Conservation (phyloP, 495 filamentous ascomycete genomes). For the Aspergillus saccharolyticus region DNA sequence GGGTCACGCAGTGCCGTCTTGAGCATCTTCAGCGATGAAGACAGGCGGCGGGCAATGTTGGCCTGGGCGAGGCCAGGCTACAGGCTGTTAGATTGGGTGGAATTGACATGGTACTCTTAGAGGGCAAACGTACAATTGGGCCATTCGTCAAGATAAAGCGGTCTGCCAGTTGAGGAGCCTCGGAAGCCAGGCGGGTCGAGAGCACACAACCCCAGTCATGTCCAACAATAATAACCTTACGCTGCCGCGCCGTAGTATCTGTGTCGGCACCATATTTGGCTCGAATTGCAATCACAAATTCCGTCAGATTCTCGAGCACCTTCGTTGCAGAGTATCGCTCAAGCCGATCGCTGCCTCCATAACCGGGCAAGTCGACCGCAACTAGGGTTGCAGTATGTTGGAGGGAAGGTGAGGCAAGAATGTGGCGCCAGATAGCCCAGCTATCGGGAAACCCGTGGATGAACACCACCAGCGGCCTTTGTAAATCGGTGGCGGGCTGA, state of each 20-base stretch:
- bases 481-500: conserved; percentile 7
- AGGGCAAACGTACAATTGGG: conserved; percentile 38
- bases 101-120: neutral
- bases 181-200: conserved; percentile 47
- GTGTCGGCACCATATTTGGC: conserved; percentile 40
- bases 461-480: conserved; percentile 45
- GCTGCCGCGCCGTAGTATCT: conserved; percentile 21
- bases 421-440: conserved; percentile 47
- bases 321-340: conserved; percentile 41
- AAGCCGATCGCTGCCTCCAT: conserved; percentile 48
- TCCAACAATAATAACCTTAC: conserved; percentile 42
- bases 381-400: conserved; percentile 36
- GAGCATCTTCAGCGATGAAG: conserved; percentile 43
- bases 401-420: conserved; percentile 30
- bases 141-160: conserved; percentile 48
- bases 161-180: conserved; percentile 49
- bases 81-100: conserved; percentile 7
- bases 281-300: conserved; percentile 45
- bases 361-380: conserved; percentile 52
- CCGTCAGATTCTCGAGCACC: conserved; percentile 47
- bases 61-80: conserved; percentile 29
- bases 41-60: conserved; percentile 30
- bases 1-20: conserved; percentile 39
- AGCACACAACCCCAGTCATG: conserved; percentile 57
- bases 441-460: conserved; percentile 58